These are phyloP conservation scores for Scheffersomyces lignicola DNA, from an alignment of 1,139 yeast species.

Conservation along the genomic window DNA sequence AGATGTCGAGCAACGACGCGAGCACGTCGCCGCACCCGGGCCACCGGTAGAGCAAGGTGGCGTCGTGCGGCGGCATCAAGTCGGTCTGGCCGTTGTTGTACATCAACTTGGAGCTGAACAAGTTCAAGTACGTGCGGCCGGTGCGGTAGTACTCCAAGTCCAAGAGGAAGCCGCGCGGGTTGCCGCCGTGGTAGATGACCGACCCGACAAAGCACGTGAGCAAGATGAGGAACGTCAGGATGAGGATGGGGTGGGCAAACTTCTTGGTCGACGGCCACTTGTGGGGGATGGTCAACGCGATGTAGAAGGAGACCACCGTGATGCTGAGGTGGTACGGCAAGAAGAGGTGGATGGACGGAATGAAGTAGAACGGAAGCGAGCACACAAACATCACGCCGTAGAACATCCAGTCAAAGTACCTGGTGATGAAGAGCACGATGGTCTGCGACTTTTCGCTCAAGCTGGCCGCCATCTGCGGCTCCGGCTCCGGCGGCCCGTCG, in stretches of 20 bases:
- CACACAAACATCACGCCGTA: constrained; percentile 47
- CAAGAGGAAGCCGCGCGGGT: constrained; percentile 46
- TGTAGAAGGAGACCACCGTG: constrained; percentile 55
- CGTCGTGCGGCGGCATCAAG: constrained; percentile 16
- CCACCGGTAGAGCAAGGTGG: constrained; percentile 45
- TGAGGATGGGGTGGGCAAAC: constrained; percentile 69
- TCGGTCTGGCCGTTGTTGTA: constrained; percentile 28
- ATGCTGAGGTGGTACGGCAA: constrained; percentile 64
- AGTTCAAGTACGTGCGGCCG: constrained; percentile 61
- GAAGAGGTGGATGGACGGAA: constrained; percentile 47
- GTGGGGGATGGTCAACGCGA: constrained; percentile 51
- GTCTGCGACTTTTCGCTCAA: constrained; percentile 16
- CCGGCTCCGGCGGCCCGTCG: background rate
- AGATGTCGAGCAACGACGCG: constrained; percentile 68
- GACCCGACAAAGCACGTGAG: constrained; percentile 63
- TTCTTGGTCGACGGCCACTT: constrained; percentile 47
- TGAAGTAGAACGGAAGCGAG: constrained; percentile 57
- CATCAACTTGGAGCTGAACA: constrained; percentile 46
- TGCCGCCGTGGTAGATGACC: constrained; percentile 46
- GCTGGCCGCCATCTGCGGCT: background rate
- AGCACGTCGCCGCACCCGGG: constrained; percentile 86
- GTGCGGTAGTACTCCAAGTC: constrained; percentile 62
- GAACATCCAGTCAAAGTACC: constrained; percentile 57
- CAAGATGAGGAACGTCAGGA: constrained; percentile 63
- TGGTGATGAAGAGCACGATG: constrained; percentile 40